Evolutionary conservation across 78 protist genomes (phyloP), one percentile per base, ranked within the genome.

Genomic region (Diacronema lutheri): DNA sequence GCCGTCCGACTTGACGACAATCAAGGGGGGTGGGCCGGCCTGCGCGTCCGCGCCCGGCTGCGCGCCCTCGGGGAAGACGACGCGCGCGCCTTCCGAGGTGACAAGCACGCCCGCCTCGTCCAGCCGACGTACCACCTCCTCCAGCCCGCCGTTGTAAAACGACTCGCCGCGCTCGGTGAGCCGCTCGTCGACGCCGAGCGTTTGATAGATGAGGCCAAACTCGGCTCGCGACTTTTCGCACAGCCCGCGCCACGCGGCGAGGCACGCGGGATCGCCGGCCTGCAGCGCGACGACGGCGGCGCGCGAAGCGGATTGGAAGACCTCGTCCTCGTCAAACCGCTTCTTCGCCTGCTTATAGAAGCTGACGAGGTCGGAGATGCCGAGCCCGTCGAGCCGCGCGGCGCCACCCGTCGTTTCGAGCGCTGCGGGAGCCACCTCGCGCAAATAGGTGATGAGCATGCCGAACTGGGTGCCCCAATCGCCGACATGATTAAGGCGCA

Each of bases 401-500:
- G 16, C 76, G 31, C 21, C 66, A 35, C 33, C 6, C 66, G 25
- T 12, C 11, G 66, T 3, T 35, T 6, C 66, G 25, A 29, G 1
- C 37, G 25, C 66, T 3, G 19, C 37, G 37, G 37, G 66, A 6
- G 66, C 37, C 21, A 29, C 37, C 76, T 41, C 55, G 55, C 83
- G 83, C 72, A 94, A 89, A 66, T 93, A 88, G 10, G 87, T 72
- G 81, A 96, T 93, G 44, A 94, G 94, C 88, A 84, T 84, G 26
- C 97, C 99, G 90, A 95, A 93, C 84, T 95, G 99, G 68, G 97
- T 94, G 81, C 99, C 99, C 95, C 97, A 97, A 79, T 97, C 99
- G n/a, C 99, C 99, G 20, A 93, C 96, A 87, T 97, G 97, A 90
- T 95, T 94, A 68, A 92, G 84, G 14, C 99, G 83, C 23, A 87